Percentiles rank a stretch among this genome's conserved stretches.
phyloP scores from a whole-genome alignment of 441 rosid species.

The Populus hybrid region DNA sequence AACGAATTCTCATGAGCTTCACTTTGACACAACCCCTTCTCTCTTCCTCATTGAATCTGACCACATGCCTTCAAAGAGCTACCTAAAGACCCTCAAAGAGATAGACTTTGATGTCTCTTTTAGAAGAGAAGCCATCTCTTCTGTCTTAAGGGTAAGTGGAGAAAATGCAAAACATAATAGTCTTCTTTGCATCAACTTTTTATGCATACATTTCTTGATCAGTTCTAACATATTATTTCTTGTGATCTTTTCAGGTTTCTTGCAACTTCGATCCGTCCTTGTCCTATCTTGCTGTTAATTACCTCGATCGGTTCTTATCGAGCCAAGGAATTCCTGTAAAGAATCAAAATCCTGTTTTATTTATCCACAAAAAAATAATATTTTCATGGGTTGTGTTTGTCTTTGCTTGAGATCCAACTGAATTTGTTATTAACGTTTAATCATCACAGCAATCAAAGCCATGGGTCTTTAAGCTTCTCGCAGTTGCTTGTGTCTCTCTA shows the following conservation, averaged over 20 bases:
- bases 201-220: background rate
- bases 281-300: slow-evolving; percentile 64
- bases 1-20: slow-evolving; percentile 23
- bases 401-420: background rate
- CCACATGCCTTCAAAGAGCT: slow-evolving; percentile 48
- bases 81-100: slow-evolving; percentile 32
- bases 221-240: background rate
- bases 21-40: slow-evolving; percentile 11
- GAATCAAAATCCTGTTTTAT: background rate
- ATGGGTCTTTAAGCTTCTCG: slow-evolving; percentile 58
- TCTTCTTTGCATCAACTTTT: background rate
- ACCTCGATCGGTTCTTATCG: slow-evolving; percentile 68
- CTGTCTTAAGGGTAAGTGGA: slow-evolving; percentile 35
- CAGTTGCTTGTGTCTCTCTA: slow-evolving; percentile 58
- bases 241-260: slow-evolving; percentile 29
- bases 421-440: background rate
- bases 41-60: slow-evolving; percentile 49
- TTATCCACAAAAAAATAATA: background rate
- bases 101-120: slow-evolving; percentile 33
- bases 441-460: slow-evolving; percentile 47
- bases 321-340: slow-evolving; percentile 51
- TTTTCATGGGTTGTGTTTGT: background rate
- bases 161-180: background rate
- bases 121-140: slow-evolving; percentile 41
- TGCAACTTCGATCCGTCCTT: slow-evolving; percentile 36